phyloP scores from a whole-genome alignment of 352 stramenopile species.

The Pythium utonaiense region DNA sequence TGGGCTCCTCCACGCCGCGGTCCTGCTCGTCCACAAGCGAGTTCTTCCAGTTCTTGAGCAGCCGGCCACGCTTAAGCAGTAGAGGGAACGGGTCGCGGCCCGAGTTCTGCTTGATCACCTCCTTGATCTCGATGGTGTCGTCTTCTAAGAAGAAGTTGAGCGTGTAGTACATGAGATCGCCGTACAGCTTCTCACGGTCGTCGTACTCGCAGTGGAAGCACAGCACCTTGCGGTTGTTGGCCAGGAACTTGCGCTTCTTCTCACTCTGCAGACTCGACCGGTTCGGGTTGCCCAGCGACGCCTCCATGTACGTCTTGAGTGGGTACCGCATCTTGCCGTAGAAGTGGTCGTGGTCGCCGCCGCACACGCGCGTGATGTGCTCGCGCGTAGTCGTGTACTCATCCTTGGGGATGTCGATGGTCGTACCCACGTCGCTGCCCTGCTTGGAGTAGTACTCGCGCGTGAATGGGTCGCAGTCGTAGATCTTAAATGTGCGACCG shows the following conservation, averaged over 20 bases:
- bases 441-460: constrained; percentile 51
- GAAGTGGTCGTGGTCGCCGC: constrained; percentile 63
- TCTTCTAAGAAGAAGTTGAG: constrained; percentile 89
- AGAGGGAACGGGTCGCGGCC: constrained; percentile 78
- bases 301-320: constrained; percentile 86
- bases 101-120: constrained; percentile 76
- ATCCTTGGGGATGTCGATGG: constrained; percentile 73
- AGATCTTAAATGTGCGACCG: constrained; percentile 72
- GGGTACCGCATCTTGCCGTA: constrained; percentile 76
- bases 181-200: constrained; percentile 71
- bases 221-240: constrained; percentile 84
- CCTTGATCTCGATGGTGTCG: constrained; percentile 88
- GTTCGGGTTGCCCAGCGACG: constrained; percentile 68
- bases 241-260: constrained; percentile 86
- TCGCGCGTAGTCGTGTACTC: constrained; percentile 77
- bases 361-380: constrained; percentile 73
- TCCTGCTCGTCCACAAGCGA: constrained; percentile 69
- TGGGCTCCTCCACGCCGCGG: constrained; percentile 70
- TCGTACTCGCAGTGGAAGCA: constrained; percentile 87
- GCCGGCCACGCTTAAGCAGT: constrained; percentile 54
- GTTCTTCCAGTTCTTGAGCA: constrained; percentile 70
- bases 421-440: constrained; percentile 36
- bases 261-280: constrained; percentile 58
- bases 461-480: constrained; percentile 75
- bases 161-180: constrained; percentile 74